Conservation (phyloP, 2,329 filamentous ascomycete species). For the Aschersonia sp. region DNA sequence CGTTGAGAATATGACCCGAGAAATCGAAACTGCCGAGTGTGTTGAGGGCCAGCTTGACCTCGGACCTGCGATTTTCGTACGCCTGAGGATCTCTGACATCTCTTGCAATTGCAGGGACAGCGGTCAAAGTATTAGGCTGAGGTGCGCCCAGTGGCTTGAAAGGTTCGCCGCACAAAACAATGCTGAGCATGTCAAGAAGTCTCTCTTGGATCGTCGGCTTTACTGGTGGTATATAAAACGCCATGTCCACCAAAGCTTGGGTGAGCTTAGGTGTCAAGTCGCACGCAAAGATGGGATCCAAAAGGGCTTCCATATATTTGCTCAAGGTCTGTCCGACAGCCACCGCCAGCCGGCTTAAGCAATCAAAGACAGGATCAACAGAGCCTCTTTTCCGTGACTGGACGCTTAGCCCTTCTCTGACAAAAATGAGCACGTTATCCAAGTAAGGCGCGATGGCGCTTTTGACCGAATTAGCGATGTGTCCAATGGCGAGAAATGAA, state of each 20-base stretch:
- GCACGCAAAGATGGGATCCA: slow-evolving; percentile 95
- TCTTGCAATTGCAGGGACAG: slow-evolving; percentile 71
- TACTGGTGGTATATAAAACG: slow-evolving; percentile 93
- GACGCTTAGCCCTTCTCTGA: slow-evolving; percentile 75
- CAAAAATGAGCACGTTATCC: slow-evolving; percentile 85
- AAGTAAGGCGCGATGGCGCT: slow-evolving; percentile 91
- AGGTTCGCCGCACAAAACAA: slow-evolving; percentile 81
- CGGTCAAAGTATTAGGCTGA: slow-evolving; percentile 62
- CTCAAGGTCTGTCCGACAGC: slow-evolving; percentile 92
- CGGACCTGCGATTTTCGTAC: slow-evolving; percentile 67
- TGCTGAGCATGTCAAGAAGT: slow-evolving; percentile 84
- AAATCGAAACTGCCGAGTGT: slow-evolving; percentile 98
- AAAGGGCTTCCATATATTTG: slow-evolving; percentile 93
- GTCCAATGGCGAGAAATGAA: slow-evolving; percentile 89
- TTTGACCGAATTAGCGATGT: slow-evolving; percentile 91
- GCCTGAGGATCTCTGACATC: slow-evolving; percentile 74
- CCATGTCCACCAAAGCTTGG: slow-evolving; percentile 94
- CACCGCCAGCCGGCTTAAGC: slow-evolving; percentile 89
- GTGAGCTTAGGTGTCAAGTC: slow-evolving; percentile 88
- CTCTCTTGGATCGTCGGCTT: slow-evolving; percentile 89
- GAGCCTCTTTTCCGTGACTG: slow-evolving; percentile 55
- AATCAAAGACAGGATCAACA: slow-evolving; percentile 81
- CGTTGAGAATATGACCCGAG: slow-evolving; percentile 80
- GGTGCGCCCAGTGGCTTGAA: slow-evolving; percentile 90
- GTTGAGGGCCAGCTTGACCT: slow-evolving; percentile 85